phyloP scores from a whole-genome alignment of 169 alveolate species.

The Plasmodium gallinaceum region DNA sequence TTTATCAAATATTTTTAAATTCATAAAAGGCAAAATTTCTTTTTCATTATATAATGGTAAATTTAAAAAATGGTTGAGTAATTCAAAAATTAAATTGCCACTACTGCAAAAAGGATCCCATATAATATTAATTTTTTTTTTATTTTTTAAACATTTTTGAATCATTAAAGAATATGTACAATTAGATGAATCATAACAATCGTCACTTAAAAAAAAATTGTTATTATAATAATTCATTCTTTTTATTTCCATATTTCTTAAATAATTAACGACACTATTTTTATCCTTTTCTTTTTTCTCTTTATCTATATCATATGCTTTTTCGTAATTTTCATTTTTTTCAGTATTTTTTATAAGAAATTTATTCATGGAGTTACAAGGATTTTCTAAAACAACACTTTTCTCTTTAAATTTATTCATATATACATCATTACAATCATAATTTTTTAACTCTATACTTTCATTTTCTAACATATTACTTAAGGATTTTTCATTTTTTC shows the following conservation, averaged over 20 bases:
- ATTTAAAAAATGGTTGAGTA: slow-evolving; percentile 20
- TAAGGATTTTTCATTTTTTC: background rate
- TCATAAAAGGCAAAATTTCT: slow-evolving; percentile 67
- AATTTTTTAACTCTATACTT: background rate
- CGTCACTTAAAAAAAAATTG: slow-evolving; percentile 70
- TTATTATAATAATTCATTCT: slow-evolving; percentile 59
- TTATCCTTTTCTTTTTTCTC: background rate
- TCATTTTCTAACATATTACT: background rate
- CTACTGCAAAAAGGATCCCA: slow-evolving; percentile 74
- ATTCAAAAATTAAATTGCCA: slow-evolving; percentile 66
- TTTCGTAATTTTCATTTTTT: background rate
- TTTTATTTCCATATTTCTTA: slow-evolving; percentile 53
- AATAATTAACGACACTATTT: slow-evolving; percentile 8
- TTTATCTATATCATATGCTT: too few relatives aligned
- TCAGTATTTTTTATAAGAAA: background rate
- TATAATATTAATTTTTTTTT: slow-evolving; percentile 30
- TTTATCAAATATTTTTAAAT: slow-evolving; percentile 59
- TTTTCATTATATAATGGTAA: slow-evolving; percentile 49
- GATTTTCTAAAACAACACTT: background rate
- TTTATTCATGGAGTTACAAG: background rate
- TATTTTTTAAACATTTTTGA: slow-evolving; percentile 52
- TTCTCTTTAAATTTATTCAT: background rate
- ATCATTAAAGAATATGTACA: slow-evolving; percentile 49
- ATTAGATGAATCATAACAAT: slow-evolving; percentile 68
- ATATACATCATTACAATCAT: background rate